Base-by-base conservation (phyloP, 179 eudicot genomes). In the Drosera spatulata region DNA sequence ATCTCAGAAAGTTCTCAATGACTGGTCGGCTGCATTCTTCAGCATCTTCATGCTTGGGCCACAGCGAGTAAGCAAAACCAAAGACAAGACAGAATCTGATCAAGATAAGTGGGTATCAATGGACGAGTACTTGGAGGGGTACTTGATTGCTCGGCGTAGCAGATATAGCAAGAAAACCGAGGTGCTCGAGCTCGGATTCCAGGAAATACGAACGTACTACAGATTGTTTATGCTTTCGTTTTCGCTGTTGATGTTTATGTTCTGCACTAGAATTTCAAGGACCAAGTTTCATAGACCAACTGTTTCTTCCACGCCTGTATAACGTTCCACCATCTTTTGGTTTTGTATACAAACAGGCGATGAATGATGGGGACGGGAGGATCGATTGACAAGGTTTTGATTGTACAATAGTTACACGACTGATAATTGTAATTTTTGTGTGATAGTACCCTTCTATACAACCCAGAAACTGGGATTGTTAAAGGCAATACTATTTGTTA, bases 21-120 rank as follows among this genome's bases (percentile, higher is more conserved):
- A 83, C 51, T 91, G 96, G 97, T 87, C 97, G 1, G 88, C 85
- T 37, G 87, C 96, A 66, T 85, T 91, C 73, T 69, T 91, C 64
- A 69, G 85, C 8, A 69, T 91, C 62, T 87, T 91, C 85, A 81
- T 67, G 67, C 65, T 83, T 68, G 88, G 82, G 51, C 84, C 82
- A 38, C 72, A 71, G 60, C 76, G 81, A 70, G 61, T 79, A 51
- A 79, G 71, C 39, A 72, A 78, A 49, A 67, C 77, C 37, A 71
- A 22, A 1, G 33, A 65, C 2, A 74, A 77, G 67, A 55, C 67
- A 38, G 64, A 63, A 37, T 53, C 76, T 53, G 66, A 61, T 39
- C 67, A 71, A 14, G 84, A 64, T 54, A 79, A 84, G 64, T 81
- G 74, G 82, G 66, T 79, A 64, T 85, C 96, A 0, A 87, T 85